A percentile compares a stretch with the other conserved stretches of the same genome.
These are phyloP conservation scores for Erythrophleum fordii DNA, from an alignment of 306 rosid species.

Conservation along the genomic window DNA sequence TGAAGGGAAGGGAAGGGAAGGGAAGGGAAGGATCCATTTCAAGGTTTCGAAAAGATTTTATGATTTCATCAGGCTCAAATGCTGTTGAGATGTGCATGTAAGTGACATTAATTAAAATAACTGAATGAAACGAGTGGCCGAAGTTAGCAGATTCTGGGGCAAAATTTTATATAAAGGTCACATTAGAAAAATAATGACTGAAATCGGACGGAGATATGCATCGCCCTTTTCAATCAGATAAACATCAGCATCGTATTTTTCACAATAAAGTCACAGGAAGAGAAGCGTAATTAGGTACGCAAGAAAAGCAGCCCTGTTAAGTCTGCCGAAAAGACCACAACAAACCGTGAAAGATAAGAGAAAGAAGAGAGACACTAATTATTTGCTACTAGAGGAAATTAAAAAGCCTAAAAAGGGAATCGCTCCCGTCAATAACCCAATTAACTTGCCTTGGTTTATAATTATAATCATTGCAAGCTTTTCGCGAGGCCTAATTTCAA, in stretches of 20 bases:
- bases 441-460: neutral
- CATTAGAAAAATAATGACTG: neutral
- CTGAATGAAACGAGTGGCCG: neutral
- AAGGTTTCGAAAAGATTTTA: neutral
- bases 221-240: neutral
- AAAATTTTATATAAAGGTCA: neutral
- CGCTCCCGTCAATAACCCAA: neutral
- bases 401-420: neutral
- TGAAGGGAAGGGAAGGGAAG: neutral
- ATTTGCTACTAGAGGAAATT: neutral
- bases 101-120: neutral
- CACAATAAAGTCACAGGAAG: neutral
- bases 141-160: neutral
- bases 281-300: neutral
- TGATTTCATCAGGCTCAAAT: neutral
- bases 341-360: neutral
- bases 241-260: neutral
- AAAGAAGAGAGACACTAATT: neutral
- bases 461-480: neutral
- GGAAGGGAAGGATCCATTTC: neutral
- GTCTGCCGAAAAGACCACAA: neutral
- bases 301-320: no score
- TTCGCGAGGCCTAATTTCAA: conserved; percentile 20
- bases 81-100: neutral
- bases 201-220: neutral